Percentiles rank a stretch among this genome's conserved stretches.
These are phyloP conservation scores for Aureobasidium sp. DNA, from an alignment of 2,329 filamentous ascomycete genomes.

Conservation along the genomic window DNA sequence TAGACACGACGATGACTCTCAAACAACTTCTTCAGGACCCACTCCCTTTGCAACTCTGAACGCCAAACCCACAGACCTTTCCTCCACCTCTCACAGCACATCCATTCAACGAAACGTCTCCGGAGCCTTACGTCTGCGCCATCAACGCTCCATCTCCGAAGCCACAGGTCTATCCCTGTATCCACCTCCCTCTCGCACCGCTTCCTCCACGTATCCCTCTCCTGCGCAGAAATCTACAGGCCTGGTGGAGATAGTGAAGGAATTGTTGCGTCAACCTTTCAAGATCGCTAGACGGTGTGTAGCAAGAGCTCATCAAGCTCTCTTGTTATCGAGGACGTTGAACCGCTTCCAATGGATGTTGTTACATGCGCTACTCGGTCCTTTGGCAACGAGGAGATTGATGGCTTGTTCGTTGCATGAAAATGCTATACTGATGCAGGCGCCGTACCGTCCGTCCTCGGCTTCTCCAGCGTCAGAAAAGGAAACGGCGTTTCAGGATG, in stretches of 20 bases:
- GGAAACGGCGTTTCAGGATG: background rate
- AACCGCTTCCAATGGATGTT: constrained; percentile 40
- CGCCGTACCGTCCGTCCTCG: background rate
- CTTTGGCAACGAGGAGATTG: constrained; percentile 39
- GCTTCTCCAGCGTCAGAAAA: background rate
- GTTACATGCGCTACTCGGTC: constrained; percentile 35
- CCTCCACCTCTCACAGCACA: background rate
- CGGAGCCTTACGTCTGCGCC: background rate
- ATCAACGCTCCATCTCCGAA: constrained; percentile 23
- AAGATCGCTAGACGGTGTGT: constrained; percentile 34
- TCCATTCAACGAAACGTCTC: background rate
- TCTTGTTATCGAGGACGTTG: constrained; percentile 32
- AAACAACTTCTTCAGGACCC: background rate
- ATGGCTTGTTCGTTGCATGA: constrained; percentile 23
- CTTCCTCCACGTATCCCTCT: background rate
- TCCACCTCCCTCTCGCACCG: background rate
- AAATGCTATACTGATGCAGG: constrained; percentile 1
- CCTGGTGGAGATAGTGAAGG: constrained; percentile 7
- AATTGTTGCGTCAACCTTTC: constrained; percentile 32
- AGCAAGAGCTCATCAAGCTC: constrained; percentile 32
- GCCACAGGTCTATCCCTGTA: constrained; percentile 22
- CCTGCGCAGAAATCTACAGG: background rate
- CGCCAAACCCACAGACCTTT: background rate
- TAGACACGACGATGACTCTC: constrained; percentile 18
- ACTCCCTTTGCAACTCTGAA: background rate